These are phyloP conservation scores for Tetracladium marchalianum DNA, from an alignment of 495 filamentous ascomycete genomes.

Conservation along the genomic window DNA sequence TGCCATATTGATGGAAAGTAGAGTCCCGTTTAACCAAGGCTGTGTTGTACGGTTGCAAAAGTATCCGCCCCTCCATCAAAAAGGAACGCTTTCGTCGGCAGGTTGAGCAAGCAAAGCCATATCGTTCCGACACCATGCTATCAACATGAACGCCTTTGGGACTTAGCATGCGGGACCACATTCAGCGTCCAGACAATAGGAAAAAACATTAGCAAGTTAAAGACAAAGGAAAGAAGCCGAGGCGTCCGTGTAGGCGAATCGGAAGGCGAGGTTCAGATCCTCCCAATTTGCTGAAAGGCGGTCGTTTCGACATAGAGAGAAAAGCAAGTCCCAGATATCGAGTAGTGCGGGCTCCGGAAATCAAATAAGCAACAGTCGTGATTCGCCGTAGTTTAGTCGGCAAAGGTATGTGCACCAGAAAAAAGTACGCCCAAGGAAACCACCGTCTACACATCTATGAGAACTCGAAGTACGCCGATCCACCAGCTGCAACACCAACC, in stretches of 20 bases:
- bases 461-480: constrained; percentile 12
- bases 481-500: constrained; percentile 6
- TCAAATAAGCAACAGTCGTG: constrained; percentile 15
- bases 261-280: constrained; percentile 4
- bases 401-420: constrained; percentile 5
- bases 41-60: too few relatives aligned
- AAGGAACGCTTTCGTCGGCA: too few relatives aligned
- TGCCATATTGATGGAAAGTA: too few relatives aligned
- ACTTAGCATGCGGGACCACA: constrained; percentile 3
- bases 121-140: too few relatives aligned
- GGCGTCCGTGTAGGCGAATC: constrained; percentile 7
- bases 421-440: neutral
- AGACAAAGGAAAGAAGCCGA: constrained; percentile 16
- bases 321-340: constrained; percentile 9
- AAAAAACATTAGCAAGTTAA: constrained; percentile 22
- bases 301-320: constrained; percentile 9
- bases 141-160: neutral
- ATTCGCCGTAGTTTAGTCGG: constrained; percentile 1
- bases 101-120: too few relatives aligned
- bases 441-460: constrained; percentile 3
- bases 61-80: too few relatives aligned
- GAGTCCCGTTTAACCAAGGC: too few relatives aligned
- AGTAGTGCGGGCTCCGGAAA: constrained; percentile 2
- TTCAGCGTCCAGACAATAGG: constrained; percentile 5
- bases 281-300: constrained; percentile 5